Conservation (phyloP, 495 filamentous ascomycete species). For the Corynascus novoguineensis region DNA sequence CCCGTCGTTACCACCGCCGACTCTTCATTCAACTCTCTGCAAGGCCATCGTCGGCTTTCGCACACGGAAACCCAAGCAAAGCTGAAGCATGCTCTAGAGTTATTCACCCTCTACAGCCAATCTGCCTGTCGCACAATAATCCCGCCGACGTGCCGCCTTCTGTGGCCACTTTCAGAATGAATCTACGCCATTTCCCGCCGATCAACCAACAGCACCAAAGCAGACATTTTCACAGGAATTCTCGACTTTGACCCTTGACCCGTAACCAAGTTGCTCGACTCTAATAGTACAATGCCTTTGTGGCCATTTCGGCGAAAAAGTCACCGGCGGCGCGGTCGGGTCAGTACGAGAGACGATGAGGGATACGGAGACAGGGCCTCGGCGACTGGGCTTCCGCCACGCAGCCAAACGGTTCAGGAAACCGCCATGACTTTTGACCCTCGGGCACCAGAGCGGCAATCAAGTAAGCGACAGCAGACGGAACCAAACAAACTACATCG, state of each 20-base stretch:
- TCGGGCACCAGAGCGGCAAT: conserved; percentile 18
- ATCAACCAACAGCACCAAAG: conserved; percentile 6
- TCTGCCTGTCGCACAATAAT: conserved; percentile 11
- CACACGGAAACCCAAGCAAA: neutral
- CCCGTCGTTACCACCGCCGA: neutral
- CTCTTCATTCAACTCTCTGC: conserved; percentile 4
- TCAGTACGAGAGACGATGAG: conserved; percentile 34
- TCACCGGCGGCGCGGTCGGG: conserved; percentile 41
- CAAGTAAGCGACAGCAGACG: conserved; percentile 31
- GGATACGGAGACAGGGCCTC: conserved; percentile 23
- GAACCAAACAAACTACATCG: conserved; percentile 46
- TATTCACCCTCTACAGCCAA: conserved; percentile 9
- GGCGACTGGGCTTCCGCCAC: conserved; percentile 26
- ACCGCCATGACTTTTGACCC: conserved; percentile 10
- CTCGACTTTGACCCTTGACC: neutral
- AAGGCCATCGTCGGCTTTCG: neutral
- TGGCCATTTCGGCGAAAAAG: conserved; percentile 74
- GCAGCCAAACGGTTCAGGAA: conserved; percentile 38
- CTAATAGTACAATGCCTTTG: conserved; percentile 27
- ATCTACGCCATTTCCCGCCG: conserved; percentile 10
- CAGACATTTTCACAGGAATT: neutral
- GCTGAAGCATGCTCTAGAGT: conserved; percentile 25
- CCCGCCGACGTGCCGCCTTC: conserved; percentile 12
- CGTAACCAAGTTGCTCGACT: conserved; percentile 47
- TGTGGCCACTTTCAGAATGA: conserved; percentile 24